These are phyloP conservation scores for Artemisia annua DNA, from an alignment of 129 eudicot species.

Conservation along the genomic window DNA sequence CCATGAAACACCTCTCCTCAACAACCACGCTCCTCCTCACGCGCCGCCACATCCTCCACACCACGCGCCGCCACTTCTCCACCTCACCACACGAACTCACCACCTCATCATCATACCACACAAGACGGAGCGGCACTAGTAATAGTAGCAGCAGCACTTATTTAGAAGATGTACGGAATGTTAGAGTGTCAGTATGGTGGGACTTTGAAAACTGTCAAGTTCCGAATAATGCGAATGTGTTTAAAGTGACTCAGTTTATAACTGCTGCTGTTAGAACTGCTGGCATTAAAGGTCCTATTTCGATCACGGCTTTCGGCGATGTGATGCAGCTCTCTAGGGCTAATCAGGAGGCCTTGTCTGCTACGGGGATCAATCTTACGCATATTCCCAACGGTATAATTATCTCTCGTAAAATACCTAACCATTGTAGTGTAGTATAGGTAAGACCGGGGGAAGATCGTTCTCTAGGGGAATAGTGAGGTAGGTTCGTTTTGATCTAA, in stretches of 20 bases:
- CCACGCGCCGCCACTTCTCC: slow-evolving; percentile 39
- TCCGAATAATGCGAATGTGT: slow-evolving; percentile 55
- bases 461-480: too few relatives aligned
- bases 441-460: too few relatives aligned
- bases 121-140: slow-evolving; percentile 23
- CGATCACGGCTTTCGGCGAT: slow-evolving; percentile 90
- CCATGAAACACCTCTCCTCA: slow-evolving; percentile 27
- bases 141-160: background rate
- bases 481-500: too few relatives aligned
- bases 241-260: slow-evolving; percentile 56
- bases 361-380: slow-evolving; percentile 78
- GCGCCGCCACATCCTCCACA: slow-evolving; percentile 25
- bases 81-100: slow-evolving; percentile 30
- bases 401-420: too few relatives aligned
- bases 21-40: slow-evolving; percentile 29
- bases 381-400: slow-evolving; percentile 56
- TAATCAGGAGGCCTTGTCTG: slow-evolving; percentile 76
- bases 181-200: slow-evolving; percentile 98
- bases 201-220: slow-evolving; percentile 83
- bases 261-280: slow-evolving; percentile 68
- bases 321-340: slow-evolving; percentile 63
- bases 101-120: slow-evolving; percentile 20
- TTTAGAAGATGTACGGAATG: slow-evolving; percentile 58
- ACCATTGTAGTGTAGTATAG: too few relatives aligned
- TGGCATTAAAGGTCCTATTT: slow-evolving; percentile 87